Evolutionary conservation across 2,329 filamentous ascomycete genomes (phyloP).

Genomic region (Trichothecium sympodiale): DNA sequence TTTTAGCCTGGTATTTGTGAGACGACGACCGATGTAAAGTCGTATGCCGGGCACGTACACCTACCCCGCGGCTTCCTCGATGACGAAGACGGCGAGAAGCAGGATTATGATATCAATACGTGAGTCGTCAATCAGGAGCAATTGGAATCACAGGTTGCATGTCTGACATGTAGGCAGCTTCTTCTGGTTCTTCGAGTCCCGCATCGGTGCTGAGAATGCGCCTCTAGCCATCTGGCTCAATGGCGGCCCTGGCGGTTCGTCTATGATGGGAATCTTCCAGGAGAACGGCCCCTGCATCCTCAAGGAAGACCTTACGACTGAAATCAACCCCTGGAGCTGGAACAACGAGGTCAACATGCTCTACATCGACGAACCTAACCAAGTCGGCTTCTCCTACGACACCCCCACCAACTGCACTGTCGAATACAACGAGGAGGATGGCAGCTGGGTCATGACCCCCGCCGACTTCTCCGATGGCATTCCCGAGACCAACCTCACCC

Average conservation of each 20-base stretch:
- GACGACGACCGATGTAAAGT: slow-evolving; percentile 49
- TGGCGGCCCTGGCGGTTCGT: slow-evolving; percentile 51
- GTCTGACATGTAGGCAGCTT: slow-evolving; percentile 14
- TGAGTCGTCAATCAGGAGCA: slow-evolving; percentile 15
- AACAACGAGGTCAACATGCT: slow-evolving; percentile 42
- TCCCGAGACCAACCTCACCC: slow-evolving; percentile 25
- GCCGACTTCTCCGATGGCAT: slow-evolving; percentile 24
- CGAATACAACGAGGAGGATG: slow-evolving; percentile 33
- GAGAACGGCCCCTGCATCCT: slow-evolving; percentile 45
- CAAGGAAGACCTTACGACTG: slow-evolving; percentile 37
- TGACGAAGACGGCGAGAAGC: slow-evolving; percentile 30
- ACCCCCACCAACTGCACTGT: slow-evolving; percentile 50
- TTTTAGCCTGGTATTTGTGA: slow-evolving; percentile 42
- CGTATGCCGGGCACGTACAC: slow-evolving; percentile 52
- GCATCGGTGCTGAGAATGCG: slow-evolving; percentile 24
- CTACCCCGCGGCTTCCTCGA: slow-evolving; percentile 32
- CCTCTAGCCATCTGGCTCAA: slow-evolving; percentile 53
- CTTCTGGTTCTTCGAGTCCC: slow-evolving; percentile 40
- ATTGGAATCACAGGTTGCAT: background rate
- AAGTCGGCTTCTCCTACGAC: slow-evolving; percentile 59
- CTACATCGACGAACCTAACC: slow-evolving; percentile 51
- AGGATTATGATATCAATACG: slow-evolving; percentile 33
- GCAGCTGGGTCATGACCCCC: slow-evolving; percentile 30
- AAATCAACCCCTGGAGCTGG: slow-evolving; percentile 52
- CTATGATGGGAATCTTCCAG: slow-evolving; percentile 52